Evolutionary conservation across 495 filamentous ascomycete species (phyloP).

Genomic region (Pseudevernia furfuracea): DNA sequence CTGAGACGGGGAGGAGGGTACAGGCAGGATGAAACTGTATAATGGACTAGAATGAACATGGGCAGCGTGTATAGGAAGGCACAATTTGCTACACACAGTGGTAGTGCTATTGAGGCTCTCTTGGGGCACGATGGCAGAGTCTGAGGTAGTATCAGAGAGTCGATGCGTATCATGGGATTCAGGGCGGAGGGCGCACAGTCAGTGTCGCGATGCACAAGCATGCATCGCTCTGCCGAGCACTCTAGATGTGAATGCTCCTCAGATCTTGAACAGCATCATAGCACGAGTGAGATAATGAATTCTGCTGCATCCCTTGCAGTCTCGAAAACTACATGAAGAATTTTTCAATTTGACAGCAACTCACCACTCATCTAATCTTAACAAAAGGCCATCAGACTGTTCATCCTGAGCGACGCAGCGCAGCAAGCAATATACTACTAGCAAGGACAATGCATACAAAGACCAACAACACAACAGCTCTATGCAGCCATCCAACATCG

Average conservation of each 20-base stretch:
- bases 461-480: conserved; percentile 36
- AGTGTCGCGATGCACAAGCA: not conserved
- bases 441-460: conserved; percentile 39
- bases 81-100: not conserved
- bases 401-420: conserved; percentile 3
- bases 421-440: conserved; percentile 16
- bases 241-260: not conserved
- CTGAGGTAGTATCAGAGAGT: not conserved
- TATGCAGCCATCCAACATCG: conserved; percentile 35
- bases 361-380: not conserved
- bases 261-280: not conserved
- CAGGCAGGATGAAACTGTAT: not conserved
- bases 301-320: not conserved
- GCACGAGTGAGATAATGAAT: not conserved
- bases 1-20: not conserved
- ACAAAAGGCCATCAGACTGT: not conserved
- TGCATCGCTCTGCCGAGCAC: not conserved
- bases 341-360: not conserved
- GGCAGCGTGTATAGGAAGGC: not conserved
- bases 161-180: not conserved
- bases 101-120: not conserved
- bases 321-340: not conserved
- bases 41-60: not conserved
- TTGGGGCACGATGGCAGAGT: not conserved
- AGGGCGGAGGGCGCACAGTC: not conserved